A percentile compares a stretch with the other conserved stretches of the same genome.
phyloP scores from a whole-genome alignment of 371 early-diverging fungal genomes.

The Mucor saturninus region DNA sequence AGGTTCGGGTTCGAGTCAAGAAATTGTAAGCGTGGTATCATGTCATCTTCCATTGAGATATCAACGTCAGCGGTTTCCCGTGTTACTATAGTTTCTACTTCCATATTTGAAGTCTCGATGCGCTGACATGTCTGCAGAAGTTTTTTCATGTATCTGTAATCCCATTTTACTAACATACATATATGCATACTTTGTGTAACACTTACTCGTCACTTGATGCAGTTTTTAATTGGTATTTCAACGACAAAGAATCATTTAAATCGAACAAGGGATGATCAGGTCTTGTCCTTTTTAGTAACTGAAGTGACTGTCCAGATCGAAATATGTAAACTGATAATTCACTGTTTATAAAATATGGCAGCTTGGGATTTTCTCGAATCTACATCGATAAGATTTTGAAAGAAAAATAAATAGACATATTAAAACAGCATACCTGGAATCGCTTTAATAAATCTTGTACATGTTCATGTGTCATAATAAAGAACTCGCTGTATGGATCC shows the following conservation, averaged over 20 bases:
- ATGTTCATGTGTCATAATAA: constrained; percentile 32
- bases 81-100: not conserved
- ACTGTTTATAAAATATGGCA: constrained; percentile 36
- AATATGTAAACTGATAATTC: constrained; percentile 31
- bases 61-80: not conserved
- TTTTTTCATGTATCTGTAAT: constrained; percentile 1
- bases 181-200: not conserved
- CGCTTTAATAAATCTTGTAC: constrained; percentile 9
- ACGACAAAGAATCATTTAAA: not conserved
- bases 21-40: not conserved
- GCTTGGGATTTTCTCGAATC: constrained; percentile 16
- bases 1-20: constrained; percentile 2
- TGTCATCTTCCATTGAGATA: not conserved
- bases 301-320: constrained; percentile 38
- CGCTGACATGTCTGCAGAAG: not conserved
- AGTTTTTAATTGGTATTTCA: constrained; percentile 9
- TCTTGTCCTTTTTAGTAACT: constrained; percentile 27
- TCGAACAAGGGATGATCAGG: constrained; percentile 40
- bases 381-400: constrained; percentile 1
- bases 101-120: constrained; percentile 9
- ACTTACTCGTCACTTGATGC: constrained; percentile 24
- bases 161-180: too few species aligned
- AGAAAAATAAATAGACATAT: not conserved
- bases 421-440: constrained; percentile 4
- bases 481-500: constrained; percentile 57